Evolutionary conservation across 2,329 filamentous ascomycete species (phyloP), one percentile per base, ranked within the genome.

Genomic region (Ascochyta fabae): DNA sequence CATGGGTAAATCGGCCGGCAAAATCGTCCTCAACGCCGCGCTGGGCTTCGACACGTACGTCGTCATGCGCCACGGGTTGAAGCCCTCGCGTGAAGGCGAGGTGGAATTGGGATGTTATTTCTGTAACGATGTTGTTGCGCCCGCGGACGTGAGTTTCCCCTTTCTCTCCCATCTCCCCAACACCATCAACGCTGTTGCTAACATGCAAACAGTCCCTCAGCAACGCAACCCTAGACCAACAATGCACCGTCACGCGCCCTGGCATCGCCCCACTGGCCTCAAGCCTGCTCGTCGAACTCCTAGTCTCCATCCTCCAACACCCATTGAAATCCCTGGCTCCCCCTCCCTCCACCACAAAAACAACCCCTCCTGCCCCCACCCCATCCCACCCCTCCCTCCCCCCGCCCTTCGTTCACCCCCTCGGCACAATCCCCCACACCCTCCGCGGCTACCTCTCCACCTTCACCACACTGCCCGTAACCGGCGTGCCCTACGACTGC

Each of bases 31-130:
- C 84, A 99, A 98, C 74, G 92, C 94, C 7, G 95, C 95, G 1
- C 83, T 99, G 3, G 95, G 95, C 0, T 99, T 99, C 70, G 95
- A 99, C 76, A 95, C 92, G 0, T 99, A 91, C 68, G 92, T 99
- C 2, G 92, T 96, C 33, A 98, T 99, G 95, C 86, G 95, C 53
- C 95, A 99, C 75, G 95, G 95, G 1, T 82, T 91, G 6, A 84
- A 86, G 64, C 45, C 68, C 6, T 67, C 65, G 0, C 58, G 62
- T n/a, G 61, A 84, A 10, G 82, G 61, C n/a, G 81, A 86, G 49
- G 80, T 86, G 47, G 86, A 91, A 24, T 81, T 98, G 24, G 95
- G 95, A 9, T 99, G 95, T 77, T 99, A 99, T 75, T 99, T 98
- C 77, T 99, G 95, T 78, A 98, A 96, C 69, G 95, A 99, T 73